phyloP scores from a whole-genome alignment of 805 yeast genomes.

The Saccharomyces paradoxus region DNA sequence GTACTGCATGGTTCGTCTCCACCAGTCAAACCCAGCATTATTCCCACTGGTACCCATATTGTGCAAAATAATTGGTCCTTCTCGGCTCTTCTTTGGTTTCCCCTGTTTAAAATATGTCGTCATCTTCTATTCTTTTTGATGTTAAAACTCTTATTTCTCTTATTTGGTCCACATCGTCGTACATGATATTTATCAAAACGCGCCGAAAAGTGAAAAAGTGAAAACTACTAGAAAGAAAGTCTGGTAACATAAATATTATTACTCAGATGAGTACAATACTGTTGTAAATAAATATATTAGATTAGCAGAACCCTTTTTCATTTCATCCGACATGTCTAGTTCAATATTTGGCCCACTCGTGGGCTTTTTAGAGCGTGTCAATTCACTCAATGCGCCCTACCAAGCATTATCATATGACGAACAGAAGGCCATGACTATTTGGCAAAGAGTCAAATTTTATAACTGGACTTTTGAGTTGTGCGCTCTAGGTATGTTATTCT shows the following conservation, averaged over 20 bases:
- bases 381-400: constrained; percentile 22
- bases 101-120: background rate
- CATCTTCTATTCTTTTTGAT: background rate
- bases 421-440: constrained; percentile 48
- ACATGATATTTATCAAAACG: background rate
- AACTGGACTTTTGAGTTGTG: constrained; percentile 72
- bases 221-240: background rate
- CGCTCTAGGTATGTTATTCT: constrained; percentile 43
- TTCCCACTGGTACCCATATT: constrained; percentile 1
- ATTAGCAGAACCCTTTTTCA: background rate
- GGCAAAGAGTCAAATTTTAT: constrained; percentile 49
- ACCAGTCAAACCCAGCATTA: constrained; percentile 60
- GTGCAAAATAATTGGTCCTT: background rate
- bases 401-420: constrained; percentile 37
- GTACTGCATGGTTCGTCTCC: constrained; percentile 66
- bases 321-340: background rate
- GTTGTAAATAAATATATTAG: background rate
- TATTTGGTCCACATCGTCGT: background rate
- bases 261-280: background rate
- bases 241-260: background rate
- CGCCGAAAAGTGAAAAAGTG: background rate
- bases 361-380: background rate
- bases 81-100: background rate
- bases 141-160: background rate
- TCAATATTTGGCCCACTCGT: background rate